A percentile compares a stretch with the other conserved stretches of the same genome.
Evolutionary conservation across 2,329 filamentous ascomycete genomes (phyloP).

Genomic region (Pseudocercospora pini-densiflorae): DNA sequence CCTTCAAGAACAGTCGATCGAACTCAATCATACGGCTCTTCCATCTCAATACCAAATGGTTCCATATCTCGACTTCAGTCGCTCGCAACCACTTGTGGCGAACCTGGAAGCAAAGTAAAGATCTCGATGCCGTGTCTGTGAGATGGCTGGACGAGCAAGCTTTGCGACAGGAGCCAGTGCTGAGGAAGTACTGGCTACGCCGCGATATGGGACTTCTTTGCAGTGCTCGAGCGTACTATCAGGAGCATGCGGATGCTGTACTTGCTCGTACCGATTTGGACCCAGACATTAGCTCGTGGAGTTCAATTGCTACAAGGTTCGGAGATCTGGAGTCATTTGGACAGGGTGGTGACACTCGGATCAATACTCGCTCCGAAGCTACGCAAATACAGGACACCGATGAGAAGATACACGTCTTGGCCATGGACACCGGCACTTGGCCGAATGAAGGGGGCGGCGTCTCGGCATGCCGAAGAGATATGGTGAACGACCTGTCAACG

Average conservation of each 20-base stretch:
- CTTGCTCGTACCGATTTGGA: constrained; percentile 57
- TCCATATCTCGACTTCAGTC: constrained; percentile 9
- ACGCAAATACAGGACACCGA: constrained; percentile 49
- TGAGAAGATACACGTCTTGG: constrained; percentile 45
- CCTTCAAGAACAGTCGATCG: constrained; percentile 9
- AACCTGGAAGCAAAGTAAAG: constrained; percentile 13
- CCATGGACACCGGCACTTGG: constrained; percentile 49
- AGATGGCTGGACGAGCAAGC: constrained; percentile 18
- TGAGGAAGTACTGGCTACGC: constrained; percentile 13
- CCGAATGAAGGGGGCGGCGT: constrained; percentile 50
- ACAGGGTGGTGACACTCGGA: constrained; percentile 57
- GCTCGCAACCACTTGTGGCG: constrained; percentile 16
- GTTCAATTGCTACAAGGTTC: constrained; percentile 56
- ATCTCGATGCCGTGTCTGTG: constrained; percentile 16
- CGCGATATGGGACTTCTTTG: constrained; percentile 13
- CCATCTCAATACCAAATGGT: constrained; percentile 12
- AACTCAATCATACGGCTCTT: constrained; percentile 8
- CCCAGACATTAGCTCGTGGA: constrained; percentile 58
- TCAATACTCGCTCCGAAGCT: constrained; percentile 55
- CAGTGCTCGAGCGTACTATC: constrained; percentile 14
- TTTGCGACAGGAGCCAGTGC: constrained; percentile 6
- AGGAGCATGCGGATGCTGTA: constrained; percentile 57
- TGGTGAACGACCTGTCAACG: constrained; percentile 49
- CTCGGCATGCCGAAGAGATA: constrained; percentile 47
- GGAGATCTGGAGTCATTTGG: constrained; percentile 59